Evolutionary conservation across 345 rosid genomes (phyloP).

Genomic region (Camelina hispida): DNA sequence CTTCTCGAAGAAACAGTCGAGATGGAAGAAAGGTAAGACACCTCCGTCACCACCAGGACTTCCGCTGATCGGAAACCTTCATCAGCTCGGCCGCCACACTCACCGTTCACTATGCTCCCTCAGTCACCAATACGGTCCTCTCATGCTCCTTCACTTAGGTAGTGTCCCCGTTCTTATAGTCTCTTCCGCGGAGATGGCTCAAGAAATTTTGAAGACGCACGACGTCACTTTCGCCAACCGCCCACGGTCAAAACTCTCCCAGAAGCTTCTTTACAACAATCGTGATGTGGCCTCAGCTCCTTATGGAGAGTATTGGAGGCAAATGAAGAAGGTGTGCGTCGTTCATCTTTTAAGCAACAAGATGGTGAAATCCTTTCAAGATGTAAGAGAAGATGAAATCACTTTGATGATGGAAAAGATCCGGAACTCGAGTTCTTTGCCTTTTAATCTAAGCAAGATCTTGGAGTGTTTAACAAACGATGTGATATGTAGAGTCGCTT

Average conservation of each 20-base stretch:
- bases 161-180: constrained; percentile 48
- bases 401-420: constrained; percentile 43
- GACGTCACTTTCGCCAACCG: constrained; percentile 56
- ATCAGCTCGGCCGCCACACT: constrained; percentile 50
- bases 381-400: constrained; percentile 57
- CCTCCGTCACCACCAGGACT: constrained; percentile 62
- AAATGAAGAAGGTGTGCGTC: constrained; percentile 55
- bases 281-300: constrained; percentile 53
- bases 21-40: constrained; percentile 17
- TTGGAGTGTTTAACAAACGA: constrained; percentile 46
- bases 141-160: constrained; percentile 65
- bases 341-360: constrained; percentile 54
- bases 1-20: constrained; percentile 9
- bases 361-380: constrained; percentile 49
- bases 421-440: constrained; percentile 17
- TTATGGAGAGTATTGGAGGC: constrained; percentile 75
- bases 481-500: constrained; percentile 55
- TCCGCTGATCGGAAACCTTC: constrained; percentile 66
- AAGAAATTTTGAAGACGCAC: constrained; percentile 56
- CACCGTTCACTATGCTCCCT: constrained; percentile 52
- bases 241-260: constrained; percentile 33
- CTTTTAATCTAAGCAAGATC: constrained; percentile 51
- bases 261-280: constrained; percentile 48
- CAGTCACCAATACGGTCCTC: constrained; percentile 54
- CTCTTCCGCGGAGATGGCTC: constrained; percentile 61